These are phyloP conservation scores for Suhomyces faveliae DNA, from an alignment of 805 yeast species.

Conservation along the genomic window DNA sequence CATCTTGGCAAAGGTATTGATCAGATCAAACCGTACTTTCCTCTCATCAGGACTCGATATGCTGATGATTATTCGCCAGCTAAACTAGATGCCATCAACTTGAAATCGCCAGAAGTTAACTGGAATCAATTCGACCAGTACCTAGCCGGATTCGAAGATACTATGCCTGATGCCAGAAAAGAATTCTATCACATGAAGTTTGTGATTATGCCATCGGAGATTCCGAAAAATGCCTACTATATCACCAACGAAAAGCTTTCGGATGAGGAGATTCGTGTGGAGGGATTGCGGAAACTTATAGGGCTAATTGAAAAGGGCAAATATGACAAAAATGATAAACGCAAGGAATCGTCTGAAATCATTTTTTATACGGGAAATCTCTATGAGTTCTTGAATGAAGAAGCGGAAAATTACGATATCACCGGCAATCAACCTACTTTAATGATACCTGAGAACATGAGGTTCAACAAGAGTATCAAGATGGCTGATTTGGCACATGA, in stretches of 20 bases:
- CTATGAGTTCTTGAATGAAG: conserved; percentile 56
- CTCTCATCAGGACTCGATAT: conserved; percentile 72
- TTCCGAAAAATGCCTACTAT: conserved; percentile 53
- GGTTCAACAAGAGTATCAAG: conserved; percentile 51
- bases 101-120: conserved; percentile 56
- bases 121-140: conserved; percentile 93
- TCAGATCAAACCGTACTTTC: conserved; percentile 16
- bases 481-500: conserved; percentile 57
- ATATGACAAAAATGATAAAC: conserved; percentile 30
- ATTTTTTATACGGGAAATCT: conserved; percentile 85
- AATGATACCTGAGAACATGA: conserved; percentile 32
- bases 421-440: conserved; percentile 36
- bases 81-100: conserved; percentile 53
- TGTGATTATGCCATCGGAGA: conserved; percentile 78
- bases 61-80: conserved; percentile 64
- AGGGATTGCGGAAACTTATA: conserved; percentile 75
- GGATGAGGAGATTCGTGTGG: conserved; percentile 88
- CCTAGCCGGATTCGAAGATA: conserved; percentile 88
- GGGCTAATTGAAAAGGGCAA: conserved; percentile 59
- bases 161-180: conserved; percentile 52
- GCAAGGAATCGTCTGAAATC: conserved; percentile 53
- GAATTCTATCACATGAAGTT: conserved; percentile 70
- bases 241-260: conserved; percentile 60
- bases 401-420: conserved; percentile 42
- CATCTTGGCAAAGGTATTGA: background rate